phyloP scores from a whole-genome alignment of 345 rosid species.

The Salix purpurea region DNA sequence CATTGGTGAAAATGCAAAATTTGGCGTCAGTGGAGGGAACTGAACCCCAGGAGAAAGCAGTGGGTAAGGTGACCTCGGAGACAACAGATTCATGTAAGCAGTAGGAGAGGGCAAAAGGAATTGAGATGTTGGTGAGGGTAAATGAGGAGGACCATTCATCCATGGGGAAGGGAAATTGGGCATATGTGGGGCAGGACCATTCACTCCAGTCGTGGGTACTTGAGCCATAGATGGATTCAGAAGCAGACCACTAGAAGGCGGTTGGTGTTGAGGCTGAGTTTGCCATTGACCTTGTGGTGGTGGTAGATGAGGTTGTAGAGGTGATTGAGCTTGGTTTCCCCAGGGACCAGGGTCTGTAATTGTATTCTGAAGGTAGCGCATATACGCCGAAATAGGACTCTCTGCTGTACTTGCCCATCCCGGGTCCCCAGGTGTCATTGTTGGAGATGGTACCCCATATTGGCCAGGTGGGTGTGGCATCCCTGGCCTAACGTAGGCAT shows the following conservation, averaged over 20 bases:
- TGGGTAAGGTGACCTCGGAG: constrained; percentile 73
- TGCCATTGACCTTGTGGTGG: constrained; percentile 30
- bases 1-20: constrained; percentile 63
- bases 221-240: constrained; percentile 42
- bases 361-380: constrained; percentile 77
- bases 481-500: constrained; percentile 12
- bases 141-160: constrained; percentile 53
- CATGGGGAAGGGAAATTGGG: constrained; percentile 52
- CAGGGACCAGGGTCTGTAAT: constrained; percentile 41
- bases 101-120: constrained; percentile 70
- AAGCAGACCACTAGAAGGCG: constrained; percentile 48
- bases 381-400: constrained; percentile 73
- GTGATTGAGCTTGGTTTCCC: constrained; percentile 45
- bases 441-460: constrained; percentile 39
- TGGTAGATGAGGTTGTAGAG: background rate
- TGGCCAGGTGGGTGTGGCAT: constrained; percentile 17
- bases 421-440: constrained; percentile 42
- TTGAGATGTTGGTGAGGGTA: constrained; percentile 82
- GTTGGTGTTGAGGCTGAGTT: constrained; percentile 34
- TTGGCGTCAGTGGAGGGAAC: constrained; percentile 73
- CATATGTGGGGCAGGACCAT: constrained; percentile 52
- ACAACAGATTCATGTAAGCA: constrained; percentile 51
- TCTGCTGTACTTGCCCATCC: constrained; percentile 57
- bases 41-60: constrained; percentile 70
- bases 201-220: constrained; percentile 51